phyloP scores from a whole-genome alignment of 495 filamentous ascomycete species.

The Penicillium nucicola region DNA sequence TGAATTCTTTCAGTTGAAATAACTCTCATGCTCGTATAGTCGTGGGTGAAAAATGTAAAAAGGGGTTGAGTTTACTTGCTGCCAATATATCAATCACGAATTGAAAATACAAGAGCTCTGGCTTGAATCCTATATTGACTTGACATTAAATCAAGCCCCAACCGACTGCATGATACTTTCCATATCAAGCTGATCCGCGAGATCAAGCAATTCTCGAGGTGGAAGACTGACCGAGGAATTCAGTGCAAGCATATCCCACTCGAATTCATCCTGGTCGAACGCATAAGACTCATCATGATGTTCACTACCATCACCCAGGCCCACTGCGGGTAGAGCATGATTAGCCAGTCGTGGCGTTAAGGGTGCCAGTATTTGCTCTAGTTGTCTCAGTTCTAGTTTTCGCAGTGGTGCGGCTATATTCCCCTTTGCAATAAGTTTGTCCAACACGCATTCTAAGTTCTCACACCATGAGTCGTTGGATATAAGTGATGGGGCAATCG shows the following conservation, averaged over 20 bases:
- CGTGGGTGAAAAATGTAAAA: too few species aligned
- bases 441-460: slow-evolving; percentile 21
- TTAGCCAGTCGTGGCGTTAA: slow-evolving; percentile 17
- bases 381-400: slow-evolving; percentile 20
- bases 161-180: slow-evolving; percentile 30
- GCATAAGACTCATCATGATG: slow-evolving; percentile 12
- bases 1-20: too few species aligned
- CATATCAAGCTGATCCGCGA: slow-evolving; percentile 30
- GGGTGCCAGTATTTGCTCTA: slow-evolving; percentile 27
- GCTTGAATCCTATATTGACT: too few species aligned
- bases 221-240: slow-evolving; percentile 27
- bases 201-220: slow-evolving; percentile 23
- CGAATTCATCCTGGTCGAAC: slow-evolving; percentile 24
- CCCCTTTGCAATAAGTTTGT: slow-evolving; percentile 24
- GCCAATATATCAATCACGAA: too few species aligned
- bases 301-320: not conserved
- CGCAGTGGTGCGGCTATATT: slow-evolving; percentile 26
- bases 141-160: not conserved
- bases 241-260: slow-evolving; percentile 27
- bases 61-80: too few species aligned
- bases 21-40: too few species aligned
- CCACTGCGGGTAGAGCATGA: not conserved
- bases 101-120: too few species aligned
- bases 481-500: slow-evolving; percentile 23
- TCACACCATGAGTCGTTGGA: slow-evolving; percentile 25